Base-by-base conservation (phyloP, 176 grass and related monocot species). In the Lolium multiflorum region DNA sequence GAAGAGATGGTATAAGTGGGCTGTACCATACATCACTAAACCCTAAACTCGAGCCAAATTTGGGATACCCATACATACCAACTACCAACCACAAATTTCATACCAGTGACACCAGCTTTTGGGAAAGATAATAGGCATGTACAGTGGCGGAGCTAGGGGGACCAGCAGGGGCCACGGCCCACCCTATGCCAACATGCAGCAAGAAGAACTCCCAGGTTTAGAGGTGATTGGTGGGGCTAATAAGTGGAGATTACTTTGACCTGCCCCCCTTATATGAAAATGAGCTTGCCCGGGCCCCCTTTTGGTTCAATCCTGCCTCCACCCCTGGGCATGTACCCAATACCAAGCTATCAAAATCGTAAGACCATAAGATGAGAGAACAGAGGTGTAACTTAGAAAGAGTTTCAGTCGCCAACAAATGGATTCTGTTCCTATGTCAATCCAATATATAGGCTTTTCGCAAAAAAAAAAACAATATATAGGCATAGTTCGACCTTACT, bases 341-440 rank as follows among this genome's bases (percentile, higher is more conserved):
- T 43, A 73, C 16, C 12, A 65, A 56, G 37, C 76, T 75, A 89
- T 25, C 43, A 52, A 83, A 78, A 71, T 11, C 4, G 46, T 71
- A 28, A 71, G 16, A 84, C 11, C 5, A 16, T 24, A 43, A 43
- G 13, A 44, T 41, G 3, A 3, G 28, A 51, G 15, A 39, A 16
- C 13, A 41, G 17, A 43, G 41, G 7, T 43, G 7, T 43, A 43
- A 43, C 41, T 43, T 43, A 43, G 7, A 43, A 7, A 43, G 9
- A 68, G 62, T 39, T 78, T 10, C 4, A 10, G 10, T 38, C 0
- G 44, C 31, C n/a, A 46, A 56, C 17, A 20, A 35, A 57, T 16
- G 26, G 4, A 80, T n/a, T 48, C 3, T 22, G 50, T 69, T 50
- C 20, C 47, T 68, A 37, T 39, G 46, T 35, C 22, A 12, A 2